Percentiles rank a stretch among this genome's conserved stretches.
phyloP scores from a whole-genome alignment of 1,139 yeast genomes.

The Candida buenavistaensis region DNA sequence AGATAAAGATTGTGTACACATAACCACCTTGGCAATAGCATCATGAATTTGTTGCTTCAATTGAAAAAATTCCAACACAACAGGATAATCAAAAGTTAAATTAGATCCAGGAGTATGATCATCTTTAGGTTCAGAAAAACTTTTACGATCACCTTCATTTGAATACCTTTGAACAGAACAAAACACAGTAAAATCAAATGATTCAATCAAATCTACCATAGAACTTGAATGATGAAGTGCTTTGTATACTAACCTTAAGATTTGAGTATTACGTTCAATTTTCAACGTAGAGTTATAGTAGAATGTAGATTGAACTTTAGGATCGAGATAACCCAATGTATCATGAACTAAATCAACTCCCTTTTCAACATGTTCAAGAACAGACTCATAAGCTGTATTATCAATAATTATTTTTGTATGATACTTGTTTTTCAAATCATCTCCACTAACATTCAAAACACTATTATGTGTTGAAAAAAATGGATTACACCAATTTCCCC shows the following conservation, averaged over 20 bases:
- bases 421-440: conserved; percentile 42
- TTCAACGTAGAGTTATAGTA: conserved; percentile 36
- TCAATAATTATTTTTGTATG: conserved; percentile 53
- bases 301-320: conserved; percentile 32
- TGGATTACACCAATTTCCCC: conserved; percentile 75
- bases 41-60: conserved; percentile 75
- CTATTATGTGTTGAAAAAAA: conserved; percentile 48
- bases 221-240: conserved; percentile 50
- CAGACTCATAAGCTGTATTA: conserved; percentile 42
- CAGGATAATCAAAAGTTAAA: conserved; percentile 56
- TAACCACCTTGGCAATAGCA: conserved; percentile 55
- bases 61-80: conserved; percentile 72
- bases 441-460: conserved; percentile 45
- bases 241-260: conserved; percentile 54
- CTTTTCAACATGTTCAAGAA: conserved; percentile 38
- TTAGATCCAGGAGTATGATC: conserved; percentile 15
- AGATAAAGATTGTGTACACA: conserved; percentile 71
- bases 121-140: not conserved
- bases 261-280: conserved; percentile 53
- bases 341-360: conserved; percentile 40
- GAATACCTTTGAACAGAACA: conserved; percentile 29
- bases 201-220: conserved; percentile 54
- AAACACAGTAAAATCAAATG: conserved; percentile 63
- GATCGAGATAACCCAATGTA: conserved; percentile 40
- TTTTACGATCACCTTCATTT: conserved; percentile 9